Percentiles rank a stretch among this genome's conserved stretches.
These are phyloP conservation scores for Lasiodiplodia citricola DNA, from an alignment of 2,329 filamentous ascomycete genomes.

Conservation along the genomic window DNA sequence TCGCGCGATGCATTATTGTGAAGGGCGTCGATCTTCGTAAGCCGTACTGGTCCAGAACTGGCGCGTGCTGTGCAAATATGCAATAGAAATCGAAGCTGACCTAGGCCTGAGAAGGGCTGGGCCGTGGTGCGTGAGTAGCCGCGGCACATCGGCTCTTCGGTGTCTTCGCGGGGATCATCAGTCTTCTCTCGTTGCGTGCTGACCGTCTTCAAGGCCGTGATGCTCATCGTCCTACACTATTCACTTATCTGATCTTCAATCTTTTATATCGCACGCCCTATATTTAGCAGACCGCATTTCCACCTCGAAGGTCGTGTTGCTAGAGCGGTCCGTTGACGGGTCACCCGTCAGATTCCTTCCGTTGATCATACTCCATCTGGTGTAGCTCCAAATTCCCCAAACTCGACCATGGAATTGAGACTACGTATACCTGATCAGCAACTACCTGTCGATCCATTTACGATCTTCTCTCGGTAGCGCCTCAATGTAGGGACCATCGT, in stretches of 20 bases:
- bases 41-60: neutral
- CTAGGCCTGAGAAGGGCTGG: neutral
- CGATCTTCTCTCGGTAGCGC: neutral
- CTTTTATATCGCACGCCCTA: neutral
- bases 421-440: neutral
- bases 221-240: neutral
- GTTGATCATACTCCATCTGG: neutral
- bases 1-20: neutral
- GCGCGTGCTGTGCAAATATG: neutral
- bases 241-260: neutral
- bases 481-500: neutral
- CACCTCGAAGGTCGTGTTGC: neutral
- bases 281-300: neutral
- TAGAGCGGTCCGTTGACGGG: neutral
- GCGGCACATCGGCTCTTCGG: neutral
- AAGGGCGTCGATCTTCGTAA: neutral
- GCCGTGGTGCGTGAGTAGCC: neutral
- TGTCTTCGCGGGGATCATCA: neutral
- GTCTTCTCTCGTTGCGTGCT: neutral
- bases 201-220: neutral
- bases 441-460: neutral
- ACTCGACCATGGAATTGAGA: neutral
- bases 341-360: neutral
- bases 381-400: neutral
- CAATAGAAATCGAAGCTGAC: neutral